phyloP scores from a whole-genome alignment of 2,329 filamentous ascomycete species.

The Trichoderma hamatum region DNA sequence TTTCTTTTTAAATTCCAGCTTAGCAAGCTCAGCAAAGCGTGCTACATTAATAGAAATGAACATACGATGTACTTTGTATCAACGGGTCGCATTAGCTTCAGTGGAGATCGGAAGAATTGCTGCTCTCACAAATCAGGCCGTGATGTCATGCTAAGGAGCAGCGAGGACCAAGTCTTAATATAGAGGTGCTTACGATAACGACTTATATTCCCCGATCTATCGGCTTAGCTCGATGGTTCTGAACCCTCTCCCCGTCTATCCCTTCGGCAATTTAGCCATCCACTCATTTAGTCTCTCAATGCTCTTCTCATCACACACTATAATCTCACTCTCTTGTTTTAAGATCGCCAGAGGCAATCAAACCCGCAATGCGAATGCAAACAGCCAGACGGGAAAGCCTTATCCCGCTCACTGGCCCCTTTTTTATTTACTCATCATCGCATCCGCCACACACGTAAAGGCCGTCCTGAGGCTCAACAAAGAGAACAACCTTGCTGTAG shows the following conservation, averaged over 20 bases:
- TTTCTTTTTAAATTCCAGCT: not conserved
- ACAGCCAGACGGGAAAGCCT: not conserved
- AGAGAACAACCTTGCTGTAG: not conserved
- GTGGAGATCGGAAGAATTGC: not conserved
- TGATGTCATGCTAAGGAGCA: not conserved
- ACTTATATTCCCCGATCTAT: not conserved
- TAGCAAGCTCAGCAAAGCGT: constrained; percentile 10
- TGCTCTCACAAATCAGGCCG: not conserved
- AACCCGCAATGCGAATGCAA: not conserved
- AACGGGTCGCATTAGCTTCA: not conserved
- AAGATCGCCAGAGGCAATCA: not conserved
- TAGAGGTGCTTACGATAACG: constrained; percentile 9
- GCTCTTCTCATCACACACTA: constrained; percentile 3
- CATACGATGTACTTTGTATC: not conserved
- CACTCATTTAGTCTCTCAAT: not conserved
- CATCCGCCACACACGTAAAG: not conserved
- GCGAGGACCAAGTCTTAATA: not conserved
- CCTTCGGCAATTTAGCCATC: not conserved
- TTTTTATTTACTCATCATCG: not conserved
- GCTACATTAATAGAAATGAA: constrained; percentile 9
- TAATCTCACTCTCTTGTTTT: constrained; percentile 8
- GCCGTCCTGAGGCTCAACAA: constrained; percentile 14
- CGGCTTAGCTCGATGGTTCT: not conserved
- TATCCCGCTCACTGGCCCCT: not conserved
- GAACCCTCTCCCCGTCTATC: not conserved